These are phyloP conservation scores for Cryptosporidium sp. DNA, from an alignment of 169 alveolate genomes.

Conservation along the genomic window DNA sequence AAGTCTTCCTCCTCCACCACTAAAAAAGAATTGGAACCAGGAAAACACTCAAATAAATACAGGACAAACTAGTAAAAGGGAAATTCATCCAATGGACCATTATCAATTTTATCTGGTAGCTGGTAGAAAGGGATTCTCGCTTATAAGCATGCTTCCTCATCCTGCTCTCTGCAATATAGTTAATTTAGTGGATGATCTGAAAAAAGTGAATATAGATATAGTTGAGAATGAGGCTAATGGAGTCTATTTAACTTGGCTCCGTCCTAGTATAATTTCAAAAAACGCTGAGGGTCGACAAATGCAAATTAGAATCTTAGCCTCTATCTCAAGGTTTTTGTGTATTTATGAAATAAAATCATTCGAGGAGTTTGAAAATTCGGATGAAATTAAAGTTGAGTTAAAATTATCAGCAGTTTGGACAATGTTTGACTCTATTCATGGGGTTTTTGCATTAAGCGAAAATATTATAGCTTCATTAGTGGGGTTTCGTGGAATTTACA, in stretches of 20 bases:
- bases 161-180: conserved; percentile 63
- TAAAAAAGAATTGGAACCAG: not conserved
- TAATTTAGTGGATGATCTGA: conserved; percentile 24
- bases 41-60: not conserved
- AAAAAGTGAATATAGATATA: not conserved
- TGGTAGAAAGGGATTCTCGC: conserved; percentile 8
- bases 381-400: conserved; percentile 20
- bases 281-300: not conserved
- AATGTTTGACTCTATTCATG: conserved; percentile 23
- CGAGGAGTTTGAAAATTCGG: conserved; percentile 4
- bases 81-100: conserved; percentile 30
- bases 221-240: not conserved
- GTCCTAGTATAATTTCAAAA: conserved; percentile 30
- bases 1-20: conserved; percentile 64
- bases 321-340: conserved; percentile 22
- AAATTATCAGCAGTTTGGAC: conserved; percentile 19
- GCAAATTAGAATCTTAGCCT: conserved; percentile 3
- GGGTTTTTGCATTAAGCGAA: conserved; percentile 17
- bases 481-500: conserved; percentile 26
- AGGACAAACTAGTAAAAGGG: conserved; percentile 3
- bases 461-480: conserved; percentile 8
- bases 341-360: conserved; percentile 22
- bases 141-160: conserved; percentile 61
- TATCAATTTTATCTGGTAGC: conserved; percentile 41
- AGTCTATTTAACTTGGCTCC: conserved; percentile 41